Evolutionary conservation across 192 early-diverging fungal species (phyloP), one percentile per base, ranked within the genome.

Genomic region (Funneliformis mosseae): DNA sequence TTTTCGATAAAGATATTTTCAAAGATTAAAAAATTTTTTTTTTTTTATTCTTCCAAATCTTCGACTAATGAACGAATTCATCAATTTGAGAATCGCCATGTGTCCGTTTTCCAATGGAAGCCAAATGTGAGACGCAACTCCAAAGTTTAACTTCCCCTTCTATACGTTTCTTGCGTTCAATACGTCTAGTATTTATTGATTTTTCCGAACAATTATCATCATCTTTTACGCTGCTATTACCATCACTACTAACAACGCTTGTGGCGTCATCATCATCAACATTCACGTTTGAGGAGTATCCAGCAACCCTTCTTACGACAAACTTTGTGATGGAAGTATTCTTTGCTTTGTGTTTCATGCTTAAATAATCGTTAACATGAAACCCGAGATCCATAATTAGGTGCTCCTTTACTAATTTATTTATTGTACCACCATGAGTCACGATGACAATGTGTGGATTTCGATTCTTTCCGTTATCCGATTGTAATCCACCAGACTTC

Each of bases 1-100:
- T 3, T 0, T 2, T 33, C 3, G 33, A 33, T 33, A 33, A 33
- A 33, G 33, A n/a, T n/a, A n/a, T n/a, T n/a, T n/a, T n/a, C n/a
- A n/a, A n/a, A 33, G 33, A 33, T 33, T 33, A 2, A 33, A 33
- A n/a, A n/a, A n/a, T n/a, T n/a, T 33, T 33, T 33, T 33, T 33
- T 33, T 33, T 33, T 33, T 33, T 33, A 33, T 33, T 33, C 33
- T 33, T 33, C 33, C 33, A 33, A 33, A 33, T 33, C 33, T 33
- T 5, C 50, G 18, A 55, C 5, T 78, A 78, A 50, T 78, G 77
- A 33, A 78, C 64, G 46, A 25, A 78, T 10, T 78, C 77, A 78
- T 78, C 77, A 68, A 78, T 78, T 33, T 64, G 63, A 27, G 77
- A 68, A 78, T 78, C 77, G 3, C 77, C 77, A n/a, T 59, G 77